Evolutionary conservation across 2,329 filamentous ascomycete species (phyloP).

Genomic region (Neocucurbitaria cava): DNA sequence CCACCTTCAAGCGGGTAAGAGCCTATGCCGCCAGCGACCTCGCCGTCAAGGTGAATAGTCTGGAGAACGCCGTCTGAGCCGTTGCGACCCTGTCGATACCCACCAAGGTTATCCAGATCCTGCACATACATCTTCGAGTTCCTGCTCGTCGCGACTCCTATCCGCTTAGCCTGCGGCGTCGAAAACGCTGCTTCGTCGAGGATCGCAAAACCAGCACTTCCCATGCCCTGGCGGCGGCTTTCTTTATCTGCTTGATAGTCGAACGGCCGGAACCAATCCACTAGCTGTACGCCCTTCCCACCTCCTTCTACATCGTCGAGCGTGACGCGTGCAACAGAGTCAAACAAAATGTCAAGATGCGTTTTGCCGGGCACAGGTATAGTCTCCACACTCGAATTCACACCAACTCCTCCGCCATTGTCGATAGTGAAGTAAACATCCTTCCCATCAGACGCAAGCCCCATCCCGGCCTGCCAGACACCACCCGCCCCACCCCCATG

Average conservation of each 20-base stretch:
- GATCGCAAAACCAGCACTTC: conserved; percentile 19
- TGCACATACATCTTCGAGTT: conserved; percentile 37
- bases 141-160: conserved; percentile 40
- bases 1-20: conserved; percentile 36
- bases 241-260: conserved; percentile 12
- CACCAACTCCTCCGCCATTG: conserved; percentile 11
- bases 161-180: conserved; percentile 22
- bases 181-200: conserved; percentile 24
- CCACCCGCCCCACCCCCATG: conserved; percentile 27
- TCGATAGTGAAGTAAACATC: conserved; percentile 26
- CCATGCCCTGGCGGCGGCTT: conserved; percentile 27
- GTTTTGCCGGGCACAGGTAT: conserved; percentile 7
- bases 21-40: conserved; percentile 30
- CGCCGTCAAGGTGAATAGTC: conserved; percentile 24
- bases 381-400: conserved; percentile 4
- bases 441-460: conserved; percentile 25
- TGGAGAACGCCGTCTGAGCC: conserved; percentile 30
- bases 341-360: conserved; percentile 13
- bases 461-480: conserved; percentile 25
- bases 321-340: conserved; percentile 13
- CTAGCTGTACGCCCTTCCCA: conserved; percentile 16
- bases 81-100: conserved; percentile 28
- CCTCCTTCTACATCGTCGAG: conserved; percentile 11
- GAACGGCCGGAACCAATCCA: conserved; percentile 23
- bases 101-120: conserved; percentile 31